Evolutionary conservation across 1,284 basidiomycete species (phyloP).

Genomic region (Tilletia walkeri): DNA sequence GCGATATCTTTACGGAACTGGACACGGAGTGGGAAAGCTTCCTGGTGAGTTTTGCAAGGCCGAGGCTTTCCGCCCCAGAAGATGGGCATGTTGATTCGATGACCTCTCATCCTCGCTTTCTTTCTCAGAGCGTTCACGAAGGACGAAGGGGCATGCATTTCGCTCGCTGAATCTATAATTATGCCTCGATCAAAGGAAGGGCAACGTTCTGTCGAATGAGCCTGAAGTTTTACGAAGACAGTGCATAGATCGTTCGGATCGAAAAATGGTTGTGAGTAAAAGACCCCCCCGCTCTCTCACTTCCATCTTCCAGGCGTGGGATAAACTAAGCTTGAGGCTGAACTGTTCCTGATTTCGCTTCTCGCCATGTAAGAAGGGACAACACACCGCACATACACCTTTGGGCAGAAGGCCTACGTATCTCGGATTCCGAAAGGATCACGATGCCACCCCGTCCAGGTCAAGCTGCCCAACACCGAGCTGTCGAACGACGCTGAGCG

Average conservation of each 20-base stretch:
- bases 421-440: constrained; percentile 38
- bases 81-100: too few relatives aligned
- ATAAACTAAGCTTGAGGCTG: too few relatives aligned
- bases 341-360: neutral
- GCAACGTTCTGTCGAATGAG: constrained; percentile 59
- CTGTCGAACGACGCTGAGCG: constrained; percentile 71
- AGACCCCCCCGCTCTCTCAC: neutral
- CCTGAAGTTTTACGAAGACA: constrained; percentile 90
- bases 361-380: constrained; percentile 30
- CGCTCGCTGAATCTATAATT: constrained; percentile 47
- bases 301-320: neutral
- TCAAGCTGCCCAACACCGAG: constrained; percentile 70
- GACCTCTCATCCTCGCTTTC: neutral
- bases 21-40: constrained; percentile 6
- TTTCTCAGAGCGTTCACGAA: constrained; percentile 52
- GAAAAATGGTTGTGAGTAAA: constrained; percentile 64
- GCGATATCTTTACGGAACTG: constrained; percentile 58
- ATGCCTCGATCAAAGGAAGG: constrained; percentile 49
- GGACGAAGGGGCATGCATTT: constrained; percentile 52
- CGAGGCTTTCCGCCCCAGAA: too few relatives aligned
- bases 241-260: constrained; percentile 86
- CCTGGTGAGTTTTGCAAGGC: neutral
- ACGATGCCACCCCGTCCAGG: constrained; percentile 72
- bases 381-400: constrained; percentile 70
- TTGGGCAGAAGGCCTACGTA: constrained; percentile 63